phyloP scores from a whole-genome alignment of 495 filamentous ascomycete genomes.

The Bathelium albidoporum region DNA sequence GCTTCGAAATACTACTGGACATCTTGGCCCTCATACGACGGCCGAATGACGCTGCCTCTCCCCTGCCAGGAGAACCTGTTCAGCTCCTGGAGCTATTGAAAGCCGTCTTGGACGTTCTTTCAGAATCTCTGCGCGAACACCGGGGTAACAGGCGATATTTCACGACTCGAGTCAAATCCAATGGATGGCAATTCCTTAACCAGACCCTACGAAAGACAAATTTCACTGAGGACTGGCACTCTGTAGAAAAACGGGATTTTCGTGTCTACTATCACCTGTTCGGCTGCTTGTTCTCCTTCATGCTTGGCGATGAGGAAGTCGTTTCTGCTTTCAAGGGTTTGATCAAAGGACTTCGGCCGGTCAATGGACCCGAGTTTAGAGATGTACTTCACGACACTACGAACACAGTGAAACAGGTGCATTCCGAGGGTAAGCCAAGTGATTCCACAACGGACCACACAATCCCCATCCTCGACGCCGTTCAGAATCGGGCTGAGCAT shows the following conservation, averaged over 20 bases:
- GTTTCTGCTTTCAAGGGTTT: conserved; percentile 18
- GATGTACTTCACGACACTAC: conserved; percentile 1
- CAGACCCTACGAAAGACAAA: conserved; percentile 26
- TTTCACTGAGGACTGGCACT: background rate
- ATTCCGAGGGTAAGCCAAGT: background rate
- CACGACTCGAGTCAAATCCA: conserved; percentile 56
- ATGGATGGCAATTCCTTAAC: conserved; percentile 61
- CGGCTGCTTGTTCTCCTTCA: conserved; percentile 73
- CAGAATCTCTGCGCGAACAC: conserved; percentile 68
- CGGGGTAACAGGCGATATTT: conserved; percentile 84
- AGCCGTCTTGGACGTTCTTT: conserved; percentile 57
- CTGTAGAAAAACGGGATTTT: conserved; percentile 33
- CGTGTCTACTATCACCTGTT: conserved; percentile 66
- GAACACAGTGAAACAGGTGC: background rate
- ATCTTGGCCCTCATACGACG: conserved; percentile 58
- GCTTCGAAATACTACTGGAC: conserved; percentile 65
- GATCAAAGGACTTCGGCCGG: background rate
- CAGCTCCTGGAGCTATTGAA: conserved; percentile 60
- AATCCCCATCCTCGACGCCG: background rate
- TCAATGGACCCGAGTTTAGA: background rate
- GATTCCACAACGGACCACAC: background rate
- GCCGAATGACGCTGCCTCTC: conserved; percentile 55
- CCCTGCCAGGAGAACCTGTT: conserved; percentile 48
- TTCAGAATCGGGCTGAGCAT: conserved; percentile 20
- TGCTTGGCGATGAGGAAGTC: conserved; percentile 54